Evolutionary conservation across 306 rosid genomes (phyloP).

Genomic region (Pyrus pyrifolia): DNA sequence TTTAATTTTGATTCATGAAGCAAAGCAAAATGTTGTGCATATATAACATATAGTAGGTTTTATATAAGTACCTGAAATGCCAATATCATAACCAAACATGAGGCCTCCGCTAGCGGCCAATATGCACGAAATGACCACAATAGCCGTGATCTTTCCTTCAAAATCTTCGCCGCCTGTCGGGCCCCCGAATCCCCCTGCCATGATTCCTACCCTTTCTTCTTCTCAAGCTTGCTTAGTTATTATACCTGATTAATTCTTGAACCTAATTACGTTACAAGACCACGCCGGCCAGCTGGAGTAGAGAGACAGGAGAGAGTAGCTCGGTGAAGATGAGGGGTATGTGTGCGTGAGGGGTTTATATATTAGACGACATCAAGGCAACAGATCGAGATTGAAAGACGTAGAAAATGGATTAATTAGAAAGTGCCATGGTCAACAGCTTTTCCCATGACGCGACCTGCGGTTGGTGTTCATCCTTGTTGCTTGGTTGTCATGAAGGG

Average conservation of each 20-base stretch:
- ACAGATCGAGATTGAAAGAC: background rate
- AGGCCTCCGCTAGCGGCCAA: slow-evolving; percentile 59
- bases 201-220: background rate
- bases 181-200: slow-evolving; percentile 29
- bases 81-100: slow-evolving; percentile 62
- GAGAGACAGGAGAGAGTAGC: background rate
- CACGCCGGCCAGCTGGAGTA: background rate
- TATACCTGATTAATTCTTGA: background rate
- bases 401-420: background rate
- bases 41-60: background rate
- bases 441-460: background rate
- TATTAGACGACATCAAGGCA: background rate
- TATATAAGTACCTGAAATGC: slow-evolving; percentile 39
- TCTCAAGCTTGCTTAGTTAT: background rate
- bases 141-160: slow-evolving; percentile 40
- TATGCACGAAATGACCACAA: slow-evolving; percentile 43
- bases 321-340: background rate
- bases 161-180: slow-evolving; percentile 7
- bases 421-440: background rate
- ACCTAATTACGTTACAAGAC: background rate
- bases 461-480: background rate
- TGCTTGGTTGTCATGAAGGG: background rate
- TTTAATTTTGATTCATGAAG: background rate
- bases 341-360: background rate
- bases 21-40: background rate